Conservation (phyloP, 441 rosid species). For the Erysimum pusillum region DNA sequence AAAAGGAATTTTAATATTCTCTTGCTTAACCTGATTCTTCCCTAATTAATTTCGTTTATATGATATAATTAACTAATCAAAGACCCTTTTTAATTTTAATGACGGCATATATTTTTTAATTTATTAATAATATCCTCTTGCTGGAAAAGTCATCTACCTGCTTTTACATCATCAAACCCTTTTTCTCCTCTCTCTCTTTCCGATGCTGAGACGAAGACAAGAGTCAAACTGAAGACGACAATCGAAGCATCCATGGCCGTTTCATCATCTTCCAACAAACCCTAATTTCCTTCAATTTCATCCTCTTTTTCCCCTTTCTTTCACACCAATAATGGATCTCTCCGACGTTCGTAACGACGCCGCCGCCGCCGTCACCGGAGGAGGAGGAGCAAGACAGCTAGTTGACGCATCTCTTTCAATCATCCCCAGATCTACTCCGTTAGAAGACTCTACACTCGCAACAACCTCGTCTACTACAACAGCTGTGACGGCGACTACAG, state of each 20-base stretch:
- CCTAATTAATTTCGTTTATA: slow-evolving; percentile 17
- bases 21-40: not conserved
- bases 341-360: slow-evolving; percentile 60
- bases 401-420: slow-evolving; percentile 77
- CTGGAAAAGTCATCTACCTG: slow-evolving; percentile 45
- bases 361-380: slow-evolving; percentile 42
- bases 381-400: slow-evolving; percentile 52
- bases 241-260: slow-evolving; percentile 40
- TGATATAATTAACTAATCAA: too few species aligned
- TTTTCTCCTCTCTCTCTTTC: slow-evolving; percentile 15
- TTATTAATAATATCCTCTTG: slow-evolving; percentile 4
- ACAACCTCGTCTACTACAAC: too few species aligned
- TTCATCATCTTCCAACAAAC: slow-evolving; percentile 38
- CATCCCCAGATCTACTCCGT: slow-evolving; percentile 73
- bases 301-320: too few species aligned
- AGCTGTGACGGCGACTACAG: too few species aligned
- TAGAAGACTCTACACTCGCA: slow-evolving; percentile 39
- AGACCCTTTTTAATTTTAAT: slow-evolving; percentile 11
- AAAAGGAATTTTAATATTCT: too few species aligned
- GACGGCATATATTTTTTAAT: not conserved
- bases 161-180: slow-evolving; percentile 49
- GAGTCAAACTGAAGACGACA: slow-evolving; percentile 54
- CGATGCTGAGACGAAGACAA: slow-evolving; percentile 48
- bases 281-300: slow-evolving; percentile 30
- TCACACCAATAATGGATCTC: slow-evolving; percentile 55